Conservation (phyloP, 139 green algal genomes). For the Micromonas pusilla region DNA sequence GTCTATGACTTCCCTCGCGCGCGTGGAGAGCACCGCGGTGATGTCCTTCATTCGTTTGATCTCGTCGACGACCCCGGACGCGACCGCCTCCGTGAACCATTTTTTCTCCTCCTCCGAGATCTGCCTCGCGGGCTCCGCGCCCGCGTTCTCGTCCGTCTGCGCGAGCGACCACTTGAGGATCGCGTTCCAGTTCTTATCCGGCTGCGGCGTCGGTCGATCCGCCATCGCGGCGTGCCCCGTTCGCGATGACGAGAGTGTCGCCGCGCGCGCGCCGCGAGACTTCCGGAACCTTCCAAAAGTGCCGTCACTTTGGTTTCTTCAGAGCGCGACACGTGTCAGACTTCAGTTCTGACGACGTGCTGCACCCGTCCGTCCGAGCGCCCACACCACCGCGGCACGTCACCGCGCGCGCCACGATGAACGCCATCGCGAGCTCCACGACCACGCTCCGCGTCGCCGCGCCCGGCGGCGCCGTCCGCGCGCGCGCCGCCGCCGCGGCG, state of each 20-base stretch:
- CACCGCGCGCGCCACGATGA: background rate
- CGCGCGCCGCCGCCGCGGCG: too few species aligned
- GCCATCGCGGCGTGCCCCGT: background rate
- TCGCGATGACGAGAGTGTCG: background rate
- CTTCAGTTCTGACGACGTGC: too few species aligned
- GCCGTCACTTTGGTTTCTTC: too few species aligned
- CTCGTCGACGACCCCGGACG: slow-evolving; percentile 4
- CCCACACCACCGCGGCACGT: too few species aligned
- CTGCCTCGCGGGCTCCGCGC: background rate
- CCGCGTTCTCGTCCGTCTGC: background rate
- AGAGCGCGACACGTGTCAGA: too few species aligned
- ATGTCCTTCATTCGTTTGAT: slow-evolving; percentile 16
- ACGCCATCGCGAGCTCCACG: too few species aligned
- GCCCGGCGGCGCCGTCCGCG: too few species aligned
- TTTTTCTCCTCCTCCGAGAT: slow-evolving; percentile 1
- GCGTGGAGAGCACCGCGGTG: background rate
- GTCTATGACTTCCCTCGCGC: too few species aligned
- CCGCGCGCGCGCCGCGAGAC: too few species aligned
- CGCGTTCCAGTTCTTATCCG: slow-evolving; percentile 14
- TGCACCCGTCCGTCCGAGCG: too few species aligned
- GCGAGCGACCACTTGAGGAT: slow-evolving; percentile 9
- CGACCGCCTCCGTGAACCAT: slow-evolving; percentile 3
- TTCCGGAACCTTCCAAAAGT: too few species aligned
- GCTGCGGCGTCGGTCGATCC: background rate
- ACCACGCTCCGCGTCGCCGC: too few species aligned